Conservation (phyloP, 208 protist genomes). For the Eutreptiella sp. region DNA sequence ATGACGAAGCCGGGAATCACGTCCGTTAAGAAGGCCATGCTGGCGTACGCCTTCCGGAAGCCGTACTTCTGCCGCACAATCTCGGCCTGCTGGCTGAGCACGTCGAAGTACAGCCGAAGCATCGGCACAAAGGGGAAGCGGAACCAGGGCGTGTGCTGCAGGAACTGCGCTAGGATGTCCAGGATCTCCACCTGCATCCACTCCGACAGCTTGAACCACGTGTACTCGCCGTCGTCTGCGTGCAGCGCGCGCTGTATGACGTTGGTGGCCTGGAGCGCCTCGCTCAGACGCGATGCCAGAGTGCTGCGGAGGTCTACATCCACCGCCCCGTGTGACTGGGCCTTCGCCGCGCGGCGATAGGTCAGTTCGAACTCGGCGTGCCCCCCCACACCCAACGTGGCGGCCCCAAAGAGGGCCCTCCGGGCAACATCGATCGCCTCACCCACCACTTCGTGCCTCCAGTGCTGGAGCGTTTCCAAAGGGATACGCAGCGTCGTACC, state of each 20-base stretch:
- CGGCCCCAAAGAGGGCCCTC: no score
- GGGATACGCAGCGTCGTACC: no score
- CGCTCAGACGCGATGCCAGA: background rate
- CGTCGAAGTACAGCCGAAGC: conserved; percentile 33
- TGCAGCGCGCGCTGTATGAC: conserved; percentile 10
- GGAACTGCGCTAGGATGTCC: conserved; percentile 20
- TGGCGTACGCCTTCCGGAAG: conserved; percentile 10
- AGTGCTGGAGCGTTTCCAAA: no score
- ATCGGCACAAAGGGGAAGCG: conserved; percentile 35
- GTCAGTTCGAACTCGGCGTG: background rate
- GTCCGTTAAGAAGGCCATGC: conserved; percentile 26
- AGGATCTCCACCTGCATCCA: conserved; percentile 40
- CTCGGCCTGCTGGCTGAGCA: conserved; percentile 26
- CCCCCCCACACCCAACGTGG: no score
- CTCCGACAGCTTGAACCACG: conserved; percentile 41
- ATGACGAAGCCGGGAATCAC: conserved; percentile 36
- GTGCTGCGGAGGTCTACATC: background rate
- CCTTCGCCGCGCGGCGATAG: background rate
- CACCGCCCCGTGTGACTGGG: background rate
- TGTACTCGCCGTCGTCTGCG: conserved; percentile 21
- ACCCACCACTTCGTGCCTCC: no score
- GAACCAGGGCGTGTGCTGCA: conserved; percentile 43
- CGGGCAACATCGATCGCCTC: no score
- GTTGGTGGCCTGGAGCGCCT: background rate
- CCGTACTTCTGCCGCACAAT: conserved; percentile 23